Evolutionary conservation across 768 basidiomycete genomes (phyloP).

Genomic region (Podaxis pistillaris): DNA sequence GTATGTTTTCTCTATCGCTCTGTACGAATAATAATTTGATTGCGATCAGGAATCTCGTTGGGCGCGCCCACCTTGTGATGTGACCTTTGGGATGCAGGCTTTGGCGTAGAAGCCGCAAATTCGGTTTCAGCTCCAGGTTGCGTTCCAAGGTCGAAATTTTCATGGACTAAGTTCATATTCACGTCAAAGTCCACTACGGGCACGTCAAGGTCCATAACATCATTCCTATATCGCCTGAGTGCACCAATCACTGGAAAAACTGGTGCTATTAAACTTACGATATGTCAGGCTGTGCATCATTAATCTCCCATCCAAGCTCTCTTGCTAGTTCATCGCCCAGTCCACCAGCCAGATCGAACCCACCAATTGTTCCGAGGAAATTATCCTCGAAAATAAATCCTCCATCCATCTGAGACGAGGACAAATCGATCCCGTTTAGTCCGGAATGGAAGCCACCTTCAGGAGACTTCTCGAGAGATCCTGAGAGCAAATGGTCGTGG

Average conservation of each 20-base stretch:
- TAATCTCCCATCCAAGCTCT: conserved; percentile 67
- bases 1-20: not conserved
- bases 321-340: conserved; percentile 73
- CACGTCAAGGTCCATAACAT: not conserved
- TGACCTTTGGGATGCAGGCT: not conserved
- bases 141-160: not conserved
- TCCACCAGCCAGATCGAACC: conserved; percentile 53
- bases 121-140: not conserved
- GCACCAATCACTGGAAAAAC: not conserved
- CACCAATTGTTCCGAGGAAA: conserved; percentile 51
- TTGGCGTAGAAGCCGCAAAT: not conserved
- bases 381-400: conserved; percentile 53
- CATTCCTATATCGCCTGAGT: not conserved
- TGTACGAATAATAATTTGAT: not conserved
- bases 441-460: conserved; percentile 23
- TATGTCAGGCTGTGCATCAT: not conserved
- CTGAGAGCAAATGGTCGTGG: conserved; percentile 63
- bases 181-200: not conserved
- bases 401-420: conserved; percentile 56
- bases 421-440: conserved; percentile 29
- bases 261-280: not conserved
- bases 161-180: not conserved
- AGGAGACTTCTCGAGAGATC: conserved; percentile 65
- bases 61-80: not conserved
- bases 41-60: not conserved